phyloP scores from a whole-genome alignment of 2,329 filamentous ascomycete species.

The Rhinocladiella similis region DNA sequence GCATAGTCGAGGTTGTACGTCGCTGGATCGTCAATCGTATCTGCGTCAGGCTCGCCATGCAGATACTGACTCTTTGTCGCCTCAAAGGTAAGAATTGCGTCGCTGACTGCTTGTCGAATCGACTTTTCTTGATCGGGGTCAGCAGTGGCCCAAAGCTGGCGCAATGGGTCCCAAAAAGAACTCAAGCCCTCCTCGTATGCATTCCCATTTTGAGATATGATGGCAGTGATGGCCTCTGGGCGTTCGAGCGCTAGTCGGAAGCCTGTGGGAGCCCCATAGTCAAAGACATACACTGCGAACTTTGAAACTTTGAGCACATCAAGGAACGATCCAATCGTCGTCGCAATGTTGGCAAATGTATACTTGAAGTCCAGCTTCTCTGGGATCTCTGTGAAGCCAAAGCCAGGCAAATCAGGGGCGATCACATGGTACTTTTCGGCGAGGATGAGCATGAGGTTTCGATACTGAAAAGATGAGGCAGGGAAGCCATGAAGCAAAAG shows the following conservation, averaged over 20 bases:
- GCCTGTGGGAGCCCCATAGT: conserved; percentile 61
- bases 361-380: conserved; percentile 47
- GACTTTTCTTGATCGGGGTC: conserved; percentile 28
- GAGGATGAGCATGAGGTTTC: conserved; percentile 48
- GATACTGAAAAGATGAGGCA: conserved; percentile 47
- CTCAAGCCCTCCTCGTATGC: conserved; percentile 59
- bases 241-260: conserved; percentile 54
- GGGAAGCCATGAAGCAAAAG: conserved; percentile 51
- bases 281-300: conserved; percentile 62
- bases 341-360: conserved; percentile 55
- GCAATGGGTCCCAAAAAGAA: conserved; percentile 52
- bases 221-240: conserved; percentile 50
- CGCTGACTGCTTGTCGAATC: conserved; percentile 39
- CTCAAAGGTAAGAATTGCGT: conserved; percentile 39
- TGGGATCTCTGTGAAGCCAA: conserved; percentile 56
- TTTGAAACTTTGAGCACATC: conserved; percentile 47
- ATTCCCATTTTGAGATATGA: conserved; percentile 63
- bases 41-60: conserved; percentile 27
- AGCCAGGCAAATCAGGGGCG: conserved; percentile 62
- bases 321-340: conserved; percentile 51
- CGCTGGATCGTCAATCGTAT: conserved; percentile 27
- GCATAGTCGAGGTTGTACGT: conserved; percentile 54
- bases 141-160: conserved; percentile 46
- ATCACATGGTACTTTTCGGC: conserved; percentile 46
- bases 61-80: conserved; percentile 39